Conservation (phyloP, 2,329 filamentous ascomycete species). For the Fusarium camptoceras region DNA sequence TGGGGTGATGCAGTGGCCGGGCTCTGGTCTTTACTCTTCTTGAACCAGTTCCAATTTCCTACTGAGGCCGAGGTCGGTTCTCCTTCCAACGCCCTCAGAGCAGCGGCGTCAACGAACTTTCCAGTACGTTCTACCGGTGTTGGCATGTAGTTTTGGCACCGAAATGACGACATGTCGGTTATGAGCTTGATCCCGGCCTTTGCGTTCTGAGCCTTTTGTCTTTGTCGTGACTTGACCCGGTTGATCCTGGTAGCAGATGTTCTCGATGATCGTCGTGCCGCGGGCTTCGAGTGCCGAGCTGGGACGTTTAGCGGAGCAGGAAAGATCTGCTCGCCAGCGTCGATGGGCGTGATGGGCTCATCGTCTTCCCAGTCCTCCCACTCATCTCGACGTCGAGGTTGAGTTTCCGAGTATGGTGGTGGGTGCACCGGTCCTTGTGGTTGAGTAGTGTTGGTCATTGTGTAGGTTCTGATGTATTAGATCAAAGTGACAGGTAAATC, state of each 20-base stretch:
- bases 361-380: constrained; percentile 69
- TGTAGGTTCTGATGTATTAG: constrained; percentile 20
- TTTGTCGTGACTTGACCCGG: constrained; percentile 67
- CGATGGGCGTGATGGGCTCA: constrained; percentile 56
- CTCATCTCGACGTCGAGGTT: constrained; percentile 52
- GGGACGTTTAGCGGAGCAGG: constrained; percentile 35
- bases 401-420: constrained; percentile 32
- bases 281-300: constrained; percentile 24
- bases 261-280: constrained; percentile 48
- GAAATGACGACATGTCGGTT: constrained; percentile 73
- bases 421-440: constrained; percentile 27
- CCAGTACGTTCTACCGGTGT: constrained; percentile 49
- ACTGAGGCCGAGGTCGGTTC: constrained; percentile 64
- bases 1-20: constrained; percentile 46
- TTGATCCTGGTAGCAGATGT: constrained; percentile 56
- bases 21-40: constrained; percentile 53
- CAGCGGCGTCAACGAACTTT: constrained; percentile 69
- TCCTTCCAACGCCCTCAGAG: constrained; percentile 70
- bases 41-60: constrained; percentile 70
- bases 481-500: constrained; percentile 2
- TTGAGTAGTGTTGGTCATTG: constrained; percentile 31
- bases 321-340: constrained; percentile 53
- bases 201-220: constrained; percentile 70
- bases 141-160: constrained; percentile 55
- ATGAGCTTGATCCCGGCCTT: constrained; percentile 75